Evolutionary conservation across 1,284 basidiomycete genomes (phyloP).

Genomic region (Ustilago trichophora): DNA sequence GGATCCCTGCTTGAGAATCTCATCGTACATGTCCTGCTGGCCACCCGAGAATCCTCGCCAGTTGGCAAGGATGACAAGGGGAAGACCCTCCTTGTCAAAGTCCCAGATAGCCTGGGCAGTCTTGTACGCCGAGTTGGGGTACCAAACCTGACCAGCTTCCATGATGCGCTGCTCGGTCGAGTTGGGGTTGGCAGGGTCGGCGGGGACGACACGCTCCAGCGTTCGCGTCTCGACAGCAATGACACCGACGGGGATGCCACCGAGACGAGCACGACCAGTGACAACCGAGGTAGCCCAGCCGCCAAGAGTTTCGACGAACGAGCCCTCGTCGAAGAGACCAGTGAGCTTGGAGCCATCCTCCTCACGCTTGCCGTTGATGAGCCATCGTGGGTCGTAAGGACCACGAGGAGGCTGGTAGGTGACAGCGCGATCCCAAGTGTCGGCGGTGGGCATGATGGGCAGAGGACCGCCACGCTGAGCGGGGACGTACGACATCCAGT

Average conservation of each 20-base stretch:
- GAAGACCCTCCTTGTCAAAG: constrained; percentile 95
- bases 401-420: constrained; percentile 90
- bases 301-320: constrained; percentile 89
- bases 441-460: constrained; percentile 50
- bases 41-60: constrained; percentile 99
- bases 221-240: constrained; percentile 98
- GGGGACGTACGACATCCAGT: constrained; percentile 92
- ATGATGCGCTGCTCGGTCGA: constrained; percentile 98
- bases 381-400: constrained; percentile 96
- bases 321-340: constrained; percentile 96
- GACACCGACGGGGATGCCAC: constrained; percentile 95
- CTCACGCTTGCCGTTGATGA: constrained; percentile 91
- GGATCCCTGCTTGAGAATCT: constrained; percentile 68
- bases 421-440: constrained; percentile 89
- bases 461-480: constrained; percentile 42
- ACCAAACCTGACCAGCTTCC: constrained; percentile 99
- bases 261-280: constrained; percentile 92
- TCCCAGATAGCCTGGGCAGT: constrained; percentile 99
- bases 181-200: constrained; percentile 97
- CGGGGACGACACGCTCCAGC: constrained; percentile 94
- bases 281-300: constrained; percentile 67
- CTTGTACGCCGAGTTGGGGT: constrained; percentile 99
- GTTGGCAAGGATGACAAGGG: constrained; percentile 98
- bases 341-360: constrained; percentile 72
- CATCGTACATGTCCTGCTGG: constrained; percentile 88